A percentile compares a stretch with the other conserved stretches of the same genome.
Conservation (phyloP, 1,139 yeast genomes). For the Lodderomyces orthopsilosis region DNA sequence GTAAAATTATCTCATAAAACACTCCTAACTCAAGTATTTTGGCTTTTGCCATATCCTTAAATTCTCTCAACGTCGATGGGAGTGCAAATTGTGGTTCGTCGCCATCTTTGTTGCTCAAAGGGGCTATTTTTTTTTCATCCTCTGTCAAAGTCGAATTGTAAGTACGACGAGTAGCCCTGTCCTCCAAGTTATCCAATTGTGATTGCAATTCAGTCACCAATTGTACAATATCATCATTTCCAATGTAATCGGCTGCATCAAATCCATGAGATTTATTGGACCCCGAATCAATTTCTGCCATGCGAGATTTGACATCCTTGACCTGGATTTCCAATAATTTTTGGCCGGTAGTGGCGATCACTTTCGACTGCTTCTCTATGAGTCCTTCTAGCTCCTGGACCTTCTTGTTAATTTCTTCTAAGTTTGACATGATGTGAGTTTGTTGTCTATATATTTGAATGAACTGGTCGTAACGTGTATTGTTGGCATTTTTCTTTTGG, state of each 20-base stretch:
- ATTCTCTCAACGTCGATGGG: conserved; percentile 61
- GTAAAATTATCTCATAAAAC: conserved; percentile 67
- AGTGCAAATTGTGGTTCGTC: conserved; percentile 57
- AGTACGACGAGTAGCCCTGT: conserved; percentile 59
- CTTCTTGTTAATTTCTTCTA: conserved; percentile 20
- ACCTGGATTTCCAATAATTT: conserved; percentile 71
- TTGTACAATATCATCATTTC: conserved; percentile 80
- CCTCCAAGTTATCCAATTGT: conserved; percentile 72
- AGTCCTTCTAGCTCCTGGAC: conserved; percentile 41
- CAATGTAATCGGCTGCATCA: conserved; percentile 62
- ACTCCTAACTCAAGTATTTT: conserved; percentile 54
- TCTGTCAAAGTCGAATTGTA: conserved; percentile 23
- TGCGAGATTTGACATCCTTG: conserved; percentile 38
- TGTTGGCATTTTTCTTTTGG: not conserved
- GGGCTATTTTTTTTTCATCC: conserved; percentile 18
- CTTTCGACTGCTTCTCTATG: conserved; percentile 46
- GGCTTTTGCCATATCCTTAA: conserved; percentile 43
- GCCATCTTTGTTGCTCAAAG: conserved; percentile 66
- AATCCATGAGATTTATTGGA: conserved; percentile 18
- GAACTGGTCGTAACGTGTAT: no score
- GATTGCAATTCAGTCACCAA: conserved; percentile 86
- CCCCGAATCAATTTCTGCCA: conserved; percentile 29
- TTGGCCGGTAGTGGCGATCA: conserved; percentile 65
- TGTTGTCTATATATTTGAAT: not conserved
- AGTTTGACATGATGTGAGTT: conserved; percentile 1